Base-by-base conservation (phyloP, 1,284 basidiomycete species). In the Rhodofomes roseus region DNA sequence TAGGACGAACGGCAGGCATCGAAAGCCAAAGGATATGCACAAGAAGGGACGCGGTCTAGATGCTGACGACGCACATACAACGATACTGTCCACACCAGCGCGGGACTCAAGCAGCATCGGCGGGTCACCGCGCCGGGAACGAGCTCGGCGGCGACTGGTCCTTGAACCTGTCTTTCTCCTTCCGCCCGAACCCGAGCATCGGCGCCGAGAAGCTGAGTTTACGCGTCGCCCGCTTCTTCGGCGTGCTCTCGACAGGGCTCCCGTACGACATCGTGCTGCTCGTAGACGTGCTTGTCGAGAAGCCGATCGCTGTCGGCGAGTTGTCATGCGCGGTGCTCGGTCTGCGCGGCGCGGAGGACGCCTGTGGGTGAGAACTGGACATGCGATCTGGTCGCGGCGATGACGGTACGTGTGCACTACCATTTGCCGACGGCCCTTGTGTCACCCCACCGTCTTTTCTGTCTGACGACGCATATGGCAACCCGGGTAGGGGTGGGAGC, bases 151-250 rank as follows among this genome's bases (percentile, higher is more conserved):
- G 58, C 46, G 37, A 27, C 57, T 44, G 37, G 53, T 25, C 43
- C 59, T 56, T 31, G 51, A 40, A 31, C 44, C 62, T 57, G 41
- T 54, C 57, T 62, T 67, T 68, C 54, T 73, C 71, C 60, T 82
- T 83, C 68, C 76, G 78, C 57, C 81, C 84, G 66, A 90, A 83
- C 39, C 84, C 75, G 3, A 87, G 79, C 68, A 85, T 83, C 56
- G 84, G 81, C 53, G 81, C 79, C 23, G 81, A 81, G 59, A 91
- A 74, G 70, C 89, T 91, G 73, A 91, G 71, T 76, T 91, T 91
- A 57, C 88, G 76, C 66, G 76, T 79, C 58, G 83, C 77, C 25
- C 79, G 76, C 68, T 78, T 85, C 54, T 67, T 65, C n/a, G 54
- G 44, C 39, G 57, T 48, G 44, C 62, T 61, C 54, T 68, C 66